phyloP scores from a whole-genome alignment of 768 basidiomycete genomes.

The Suillus paluster region DNA sequence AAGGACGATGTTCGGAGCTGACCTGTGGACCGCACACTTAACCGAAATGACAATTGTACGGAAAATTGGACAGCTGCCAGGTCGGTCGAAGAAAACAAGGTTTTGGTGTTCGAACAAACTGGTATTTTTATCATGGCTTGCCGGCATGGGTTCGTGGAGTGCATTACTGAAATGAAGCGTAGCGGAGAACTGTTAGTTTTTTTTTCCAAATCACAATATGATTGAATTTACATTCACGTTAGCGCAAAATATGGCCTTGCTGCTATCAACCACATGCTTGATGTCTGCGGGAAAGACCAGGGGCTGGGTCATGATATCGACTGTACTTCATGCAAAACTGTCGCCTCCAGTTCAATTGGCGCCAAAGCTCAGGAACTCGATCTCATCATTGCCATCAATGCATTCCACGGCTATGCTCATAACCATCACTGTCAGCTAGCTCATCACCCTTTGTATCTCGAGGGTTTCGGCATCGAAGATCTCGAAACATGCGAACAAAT shows the following conservation, averaged over 20 bases:
- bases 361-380: not conserved
- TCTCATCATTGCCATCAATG: constrained; percentile 19
- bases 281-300: constrained; percentile 18
- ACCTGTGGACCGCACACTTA: not conserved
- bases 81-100: too few species aligned
- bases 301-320: constrained; percentile 33
- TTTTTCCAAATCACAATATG: constrained; percentile 1
- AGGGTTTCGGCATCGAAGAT: constrained; percentile 19
- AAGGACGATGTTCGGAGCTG: not conserved
- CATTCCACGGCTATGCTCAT: constrained; percentile 28
- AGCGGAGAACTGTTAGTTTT: constrained; percentile 43
- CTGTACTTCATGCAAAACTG: constrained; percentile 26
- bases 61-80: too few species aligned
- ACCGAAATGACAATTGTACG: too few species aligned
- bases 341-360: constrained; percentile 19
- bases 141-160: constrained; percentile 39
- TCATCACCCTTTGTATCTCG: constrained; percentile 16
- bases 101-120: too few species aligned
- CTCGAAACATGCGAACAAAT: constrained; percentile 23
- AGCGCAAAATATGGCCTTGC: constrained; percentile 12
- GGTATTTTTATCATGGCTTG: too few species aligned
- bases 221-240: too few species aligned
- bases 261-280: constrained; percentile 24
- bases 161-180: constrained; percentile 37
- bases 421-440: constrained; percentile 22